Evolutionary conservation across 106 monocot species (phyloP), one percentile per base, ranked within the genome.

Genomic region (Phalaenopsis aphrodite): DNA sequence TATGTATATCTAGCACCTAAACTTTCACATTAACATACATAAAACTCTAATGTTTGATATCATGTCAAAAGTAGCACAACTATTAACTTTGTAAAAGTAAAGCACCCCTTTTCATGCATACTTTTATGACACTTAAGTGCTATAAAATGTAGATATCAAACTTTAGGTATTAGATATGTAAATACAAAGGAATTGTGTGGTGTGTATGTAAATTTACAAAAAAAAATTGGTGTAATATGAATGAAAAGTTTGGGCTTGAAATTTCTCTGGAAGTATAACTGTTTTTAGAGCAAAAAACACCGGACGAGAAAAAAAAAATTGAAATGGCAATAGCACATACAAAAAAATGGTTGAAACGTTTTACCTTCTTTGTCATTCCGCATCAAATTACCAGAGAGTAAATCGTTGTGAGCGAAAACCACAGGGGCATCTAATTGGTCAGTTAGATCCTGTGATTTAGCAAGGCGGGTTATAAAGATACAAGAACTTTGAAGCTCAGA

Each of bases 381-480:
- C 97, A 98, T 94, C 88, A 98, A 72, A 84, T 94, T 98, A 57
- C 94, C 97, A 65, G 90, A 90, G 75, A 98, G 94, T 75, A 98
- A 84, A 86, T 98, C 94, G 85, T 98, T 98, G 88, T 98, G 97
- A 0, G 92, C 76, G 82, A 90, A 98, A 45, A 94, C 89, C 12
- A 90, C 82, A 76, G 97, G 97, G 56, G 94, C 87, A 84, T 88
- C 85, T 36, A 98, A 55, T 76, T 14, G 85, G 58, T 82, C 84
- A 36, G 90, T 49, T 12, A 98, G 82, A 38, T 89, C 90, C 97
- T 98, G 83, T 66, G 61, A 75, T 72, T 49, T n/a, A 75, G 24
- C 1, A 64, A 64, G 74, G 76, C 24, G 2, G 7, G 17, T 74
- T n/a, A 69, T 38, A 69, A 69, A 69, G 69, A 71, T 18, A 73